These are phyloP conservation scores for Macadamia tetraphylla DNA, from an alignment of 164 flowering plant species.

Conservation along the genomic window DNA sequence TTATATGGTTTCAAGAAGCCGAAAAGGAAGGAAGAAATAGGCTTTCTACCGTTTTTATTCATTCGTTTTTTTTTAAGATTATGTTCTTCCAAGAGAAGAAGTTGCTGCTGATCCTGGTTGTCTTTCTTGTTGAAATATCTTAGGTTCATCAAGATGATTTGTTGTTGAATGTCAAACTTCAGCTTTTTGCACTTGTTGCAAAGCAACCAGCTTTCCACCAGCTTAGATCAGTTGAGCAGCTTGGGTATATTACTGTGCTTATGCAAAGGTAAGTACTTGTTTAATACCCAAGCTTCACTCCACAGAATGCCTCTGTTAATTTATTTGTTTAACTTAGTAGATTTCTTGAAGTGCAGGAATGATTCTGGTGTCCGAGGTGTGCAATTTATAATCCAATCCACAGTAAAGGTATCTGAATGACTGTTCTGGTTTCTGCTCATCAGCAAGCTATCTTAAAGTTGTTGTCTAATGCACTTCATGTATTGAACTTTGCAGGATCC, in stretches of 20 bases:
- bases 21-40: too few species aligned
- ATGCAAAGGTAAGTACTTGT: constrained; percentile 45
- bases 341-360: constrained; percentile 38
- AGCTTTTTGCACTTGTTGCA: constrained; percentile 83
- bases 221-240: constrained; percentile 96
- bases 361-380: constrained; percentile 76
- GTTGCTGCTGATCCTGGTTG: constrained; percentile 2
- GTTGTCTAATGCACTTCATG: constrained; percentile 7
- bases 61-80: too few species aligned
- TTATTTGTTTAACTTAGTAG: not conserved
- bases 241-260: constrained; percentile 85
- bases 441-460: not conserved
- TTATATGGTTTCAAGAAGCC: too few species aligned
- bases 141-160: constrained; percentile 85
- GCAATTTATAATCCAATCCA: constrained; percentile 80
- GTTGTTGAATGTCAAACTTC: constrained; percentile 71
- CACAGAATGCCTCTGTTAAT: not conserved
- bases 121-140: constrained; percentile 3
- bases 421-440: not conserved
- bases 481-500: constrained; percentile 58
- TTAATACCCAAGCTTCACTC: not conserved
- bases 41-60: too few species aligned
- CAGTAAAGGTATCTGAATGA: constrained; percentile 54
- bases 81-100: not conserved
- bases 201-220: constrained; percentile 95